These are phyloP conservation scores for Talaromyces sp. DNA, from an alignment of 2,329 filamentous ascomycete species.

Conservation along the genomic window DNA sequence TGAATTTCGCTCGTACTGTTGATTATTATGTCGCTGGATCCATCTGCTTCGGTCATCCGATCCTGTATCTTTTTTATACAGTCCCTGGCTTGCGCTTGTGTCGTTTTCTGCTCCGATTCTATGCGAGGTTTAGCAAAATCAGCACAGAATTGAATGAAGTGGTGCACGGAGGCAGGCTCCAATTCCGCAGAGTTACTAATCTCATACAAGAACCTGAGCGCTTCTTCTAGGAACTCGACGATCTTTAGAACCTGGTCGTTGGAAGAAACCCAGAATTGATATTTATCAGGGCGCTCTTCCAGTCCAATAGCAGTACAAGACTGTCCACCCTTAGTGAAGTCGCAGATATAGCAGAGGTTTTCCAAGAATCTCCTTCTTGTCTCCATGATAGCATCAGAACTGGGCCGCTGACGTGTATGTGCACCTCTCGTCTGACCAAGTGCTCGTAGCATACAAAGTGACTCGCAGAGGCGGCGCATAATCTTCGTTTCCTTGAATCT, in stretches of 20 bases:
- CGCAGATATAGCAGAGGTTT: slow-evolving; percentile 46
- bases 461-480: slow-evolving; percentile 9
- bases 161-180: too few species aligned
- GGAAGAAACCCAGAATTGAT: slow-evolving; percentile 45
- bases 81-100: slow-evolving; percentile 16
- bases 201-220: too few species aligned
- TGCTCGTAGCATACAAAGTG: slow-evolving; percentile 14
- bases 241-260: too few species aligned
- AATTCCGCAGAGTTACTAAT: too few species aligned
- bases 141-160: slow-evolving; percentile 20
- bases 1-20: too few species aligned
- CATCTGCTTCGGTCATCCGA: too few species aligned
- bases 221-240: too few species aligned
- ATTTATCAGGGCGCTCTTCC: slow-evolving; percentile 31
- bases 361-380: slow-evolving; percentile 33
- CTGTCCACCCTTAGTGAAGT: slow-evolving; percentile 46
- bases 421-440: slow-evolving; percentile 35
- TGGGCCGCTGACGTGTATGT: slow-evolving; percentile 17
- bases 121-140: slow-evolving; percentile 20
- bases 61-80: too few species aligned
- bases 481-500: too few species aligned
- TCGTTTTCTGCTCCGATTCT: slow-evolving; percentile 14
- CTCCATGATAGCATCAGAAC: slow-evolving; percentile 10
- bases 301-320: slow-evolving; percentile 47
- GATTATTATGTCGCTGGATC: too few species aligned